Conservation (phyloP, 495 filamentous ascomycete species). For the Tuber aestivum region DNA sequence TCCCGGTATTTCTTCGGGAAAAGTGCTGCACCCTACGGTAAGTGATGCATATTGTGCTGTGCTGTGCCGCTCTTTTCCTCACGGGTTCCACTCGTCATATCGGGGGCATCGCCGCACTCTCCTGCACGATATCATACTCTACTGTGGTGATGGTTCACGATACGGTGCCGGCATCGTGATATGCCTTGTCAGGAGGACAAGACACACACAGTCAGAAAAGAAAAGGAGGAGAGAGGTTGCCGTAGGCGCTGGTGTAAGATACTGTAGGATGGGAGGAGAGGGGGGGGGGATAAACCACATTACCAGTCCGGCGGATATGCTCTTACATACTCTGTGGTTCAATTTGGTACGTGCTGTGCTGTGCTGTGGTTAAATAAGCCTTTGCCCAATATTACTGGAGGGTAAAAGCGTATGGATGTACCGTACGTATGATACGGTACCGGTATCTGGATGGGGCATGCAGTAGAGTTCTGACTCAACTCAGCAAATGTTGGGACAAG, state of each 20-base stretch:
- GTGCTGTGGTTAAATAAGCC: neutral
- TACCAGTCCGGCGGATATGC: neutral
- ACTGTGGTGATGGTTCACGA: neutral
- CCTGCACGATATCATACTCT: neutral
- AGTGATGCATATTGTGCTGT: neutral
- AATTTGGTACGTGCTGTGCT: neutral
- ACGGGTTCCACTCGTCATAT: neutral
- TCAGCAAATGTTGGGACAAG: neutral
- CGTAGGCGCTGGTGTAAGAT: neutral
- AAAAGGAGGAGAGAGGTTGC: neutral
- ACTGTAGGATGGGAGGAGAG: neutral
- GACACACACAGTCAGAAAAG: neutral
- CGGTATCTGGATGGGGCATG: neutral
- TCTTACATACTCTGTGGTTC: neutral
- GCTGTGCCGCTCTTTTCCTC: neutral
- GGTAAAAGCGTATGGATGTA: neutral
- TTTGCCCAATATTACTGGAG: neutral
- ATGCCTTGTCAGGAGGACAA: slow-evolving; percentile 1
- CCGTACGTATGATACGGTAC: neutral
- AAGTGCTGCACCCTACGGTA: neutral
- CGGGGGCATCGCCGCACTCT: neutral
- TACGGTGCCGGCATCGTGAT: neutral
- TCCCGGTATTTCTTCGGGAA: neutral
- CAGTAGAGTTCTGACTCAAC: slow-evolving; percentile 5
- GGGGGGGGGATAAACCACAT: neutral